These are phyloP conservation scores for Linum trigynum DNA, from an alignment of 345 rosid genomes.

Conservation along the genomic window DNA sequence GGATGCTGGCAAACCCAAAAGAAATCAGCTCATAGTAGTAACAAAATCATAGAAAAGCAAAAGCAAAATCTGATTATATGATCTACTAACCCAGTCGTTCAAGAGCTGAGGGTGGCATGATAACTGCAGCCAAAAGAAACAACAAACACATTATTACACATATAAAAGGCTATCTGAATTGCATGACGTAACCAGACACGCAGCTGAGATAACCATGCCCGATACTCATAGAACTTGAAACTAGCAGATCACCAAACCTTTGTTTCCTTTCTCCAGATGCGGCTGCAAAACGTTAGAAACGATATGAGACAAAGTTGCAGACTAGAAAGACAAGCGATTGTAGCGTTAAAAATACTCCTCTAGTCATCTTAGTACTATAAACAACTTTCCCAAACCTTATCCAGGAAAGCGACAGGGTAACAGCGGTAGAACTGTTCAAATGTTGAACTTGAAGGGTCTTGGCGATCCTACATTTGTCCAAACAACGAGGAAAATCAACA, in stretches of 20 bases:
- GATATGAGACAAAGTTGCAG: conserved; percentile 6
- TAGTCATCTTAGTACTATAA: neutral
- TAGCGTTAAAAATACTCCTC: neutral
- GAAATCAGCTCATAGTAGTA: neutral
- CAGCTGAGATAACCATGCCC: neutral
- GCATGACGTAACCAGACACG: neutral
- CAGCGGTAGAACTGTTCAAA: conserved; percentile 50
- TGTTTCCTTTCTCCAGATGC: conserved; percentile 62
- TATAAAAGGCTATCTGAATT: neutral
- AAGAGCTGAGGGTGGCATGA: conserved; percentile 72
- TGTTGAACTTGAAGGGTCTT: conserved; percentile 16
- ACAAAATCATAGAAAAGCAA: neutral
- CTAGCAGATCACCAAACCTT: conserved; percentile 27
- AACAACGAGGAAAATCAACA: neutral
- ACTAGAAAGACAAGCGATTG: neutral
- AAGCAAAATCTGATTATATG: neutral
- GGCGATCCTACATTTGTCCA: conserved; percentile 26
- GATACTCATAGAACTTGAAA: neutral
- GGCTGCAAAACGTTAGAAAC: conserved; percentile 29
- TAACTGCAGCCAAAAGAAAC: conserved; percentile 30
- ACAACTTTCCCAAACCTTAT: conserved; percentile 32
- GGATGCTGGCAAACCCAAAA: conserved; percentile 30
- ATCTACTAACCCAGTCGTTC: conserved; percentile 48
- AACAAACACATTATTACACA: conserved; percentile 6
- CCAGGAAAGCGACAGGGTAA: conserved; percentile 54